phyloP scores from a whole-genome alignment of 305 asterid genomes.

The Coffea humblotiana region DNA sequence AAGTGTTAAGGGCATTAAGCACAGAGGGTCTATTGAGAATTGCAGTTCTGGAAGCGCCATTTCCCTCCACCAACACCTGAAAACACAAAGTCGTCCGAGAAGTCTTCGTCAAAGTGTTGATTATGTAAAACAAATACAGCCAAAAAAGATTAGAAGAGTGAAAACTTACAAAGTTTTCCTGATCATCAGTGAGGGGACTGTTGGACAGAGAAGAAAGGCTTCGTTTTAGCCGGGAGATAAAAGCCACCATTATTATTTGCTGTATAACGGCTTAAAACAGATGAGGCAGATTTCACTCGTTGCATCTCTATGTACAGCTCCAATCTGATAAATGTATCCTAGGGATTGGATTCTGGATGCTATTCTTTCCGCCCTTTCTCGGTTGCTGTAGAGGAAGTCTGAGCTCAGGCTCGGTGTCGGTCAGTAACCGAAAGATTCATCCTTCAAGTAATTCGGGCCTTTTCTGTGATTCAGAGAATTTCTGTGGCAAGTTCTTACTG shows the following conservation, averaged over 20 bases:
- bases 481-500: background rate
- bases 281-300: conserved; percentile 34
- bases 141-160: background rate
- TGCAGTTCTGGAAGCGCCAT: conserved; percentile 72
- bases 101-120: background rate
- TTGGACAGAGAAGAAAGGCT: conserved; percentile 41
- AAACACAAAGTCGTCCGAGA: conserved; percentile 8
- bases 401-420: too few species aligned
- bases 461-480: background rate
- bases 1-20: conserved; percentile 69
- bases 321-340: background rate
- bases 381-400: too few species aligned
- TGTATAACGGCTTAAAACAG: conserved; percentile 33
- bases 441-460: background rate
- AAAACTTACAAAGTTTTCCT: conserved; percentile 49
- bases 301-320: conserved; percentile 33
- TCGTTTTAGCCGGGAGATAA: conserved; percentile 27
- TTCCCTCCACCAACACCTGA: conserved; percentile 81
- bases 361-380: background rate
- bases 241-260: conserved; percentile 10
- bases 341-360: background rate
- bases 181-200: conserved; percentile 45
- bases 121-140: background rate
- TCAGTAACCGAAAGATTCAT: background rate
- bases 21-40: conserved; percentile 72